Evolutionary conservation across 345 rosid genomes (phyloP).

Genomic region (Salix viminalis): DNA sequence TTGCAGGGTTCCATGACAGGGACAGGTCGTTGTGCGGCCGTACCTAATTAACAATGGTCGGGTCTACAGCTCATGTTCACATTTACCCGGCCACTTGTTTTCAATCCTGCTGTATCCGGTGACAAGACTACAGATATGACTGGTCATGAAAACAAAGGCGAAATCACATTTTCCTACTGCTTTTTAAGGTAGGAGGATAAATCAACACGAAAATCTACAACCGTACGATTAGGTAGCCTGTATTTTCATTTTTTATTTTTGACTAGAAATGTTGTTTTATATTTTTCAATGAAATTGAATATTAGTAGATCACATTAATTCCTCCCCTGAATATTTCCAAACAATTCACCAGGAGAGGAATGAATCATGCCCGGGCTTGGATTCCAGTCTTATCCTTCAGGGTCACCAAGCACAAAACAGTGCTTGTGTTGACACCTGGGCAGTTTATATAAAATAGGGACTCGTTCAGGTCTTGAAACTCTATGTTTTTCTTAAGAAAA

Average conservation of each 20-base stretch:
- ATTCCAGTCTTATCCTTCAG: neutral
- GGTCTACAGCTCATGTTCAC: neutral
- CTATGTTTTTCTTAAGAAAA: neutral
- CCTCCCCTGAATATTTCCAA: too few relatives aligned
- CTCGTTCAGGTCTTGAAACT: neutral
- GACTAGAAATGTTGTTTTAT: neutral
- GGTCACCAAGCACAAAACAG: neutral
- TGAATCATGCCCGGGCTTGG: neutral
- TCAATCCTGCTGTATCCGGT: too few relatives aligned
- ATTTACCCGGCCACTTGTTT: neutral
- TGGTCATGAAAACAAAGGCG: too few relatives aligned
- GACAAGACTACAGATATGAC: too few relatives aligned
- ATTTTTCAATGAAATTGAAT: neutral
- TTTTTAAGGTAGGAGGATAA: neutral
- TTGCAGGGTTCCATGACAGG: neutral
- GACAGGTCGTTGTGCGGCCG: neutral
- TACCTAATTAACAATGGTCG: neutral
- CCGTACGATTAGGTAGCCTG: neutral
- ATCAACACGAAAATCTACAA: neutral
- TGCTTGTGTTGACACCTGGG: neutral
- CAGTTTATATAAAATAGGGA: neutral
- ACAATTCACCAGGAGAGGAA: neutral
- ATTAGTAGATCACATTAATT: too few relatives aligned
- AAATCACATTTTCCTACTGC: too few relatives aligned
- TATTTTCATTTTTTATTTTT: neutral